These are phyloP conservation scores for Apiotrichum veenhuisii DNA, from an alignment of 1,284 basidiomycete species.

Conservation along the genomic window DNA sequence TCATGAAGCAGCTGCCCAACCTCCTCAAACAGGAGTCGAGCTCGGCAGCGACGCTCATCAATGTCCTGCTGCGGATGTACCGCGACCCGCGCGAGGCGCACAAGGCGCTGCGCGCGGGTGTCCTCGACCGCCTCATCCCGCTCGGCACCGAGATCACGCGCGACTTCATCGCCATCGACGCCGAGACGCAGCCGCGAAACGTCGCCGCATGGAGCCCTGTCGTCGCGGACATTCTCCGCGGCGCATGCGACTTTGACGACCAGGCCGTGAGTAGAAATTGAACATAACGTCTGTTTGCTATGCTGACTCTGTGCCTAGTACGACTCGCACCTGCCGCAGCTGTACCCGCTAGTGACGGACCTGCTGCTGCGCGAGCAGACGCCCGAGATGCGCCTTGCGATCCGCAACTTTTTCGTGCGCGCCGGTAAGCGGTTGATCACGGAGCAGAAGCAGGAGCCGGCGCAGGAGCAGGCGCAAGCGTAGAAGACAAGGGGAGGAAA, in stretches of 20 bases:
- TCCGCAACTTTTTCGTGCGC: slow-evolving; percentile 68
- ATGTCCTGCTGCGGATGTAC: slow-evolving; percentile 90
- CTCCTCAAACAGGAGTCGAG: slow-evolving; percentile 97
- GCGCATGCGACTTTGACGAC: slow-evolving; percentile 83
- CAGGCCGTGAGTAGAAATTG: slow-evolving; percentile 63
- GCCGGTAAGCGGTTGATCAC: slow-evolving; percentile 27
- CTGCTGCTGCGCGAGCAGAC: slow-evolving; percentile 74
- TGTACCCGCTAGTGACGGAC: slow-evolving; percentile 81
- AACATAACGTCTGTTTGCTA: not conserved
- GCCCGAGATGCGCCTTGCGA: slow-evolving; percentile 70
- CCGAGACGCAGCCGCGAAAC: slow-evolving; percentile 91
- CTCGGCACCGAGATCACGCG: slow-evolving; percentile 85
- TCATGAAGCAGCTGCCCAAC: slow-evolving; percentile 99
- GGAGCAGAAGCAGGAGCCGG: not conserved
- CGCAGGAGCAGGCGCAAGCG: not conserved
- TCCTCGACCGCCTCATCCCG: slow-evolving; percentile 86
- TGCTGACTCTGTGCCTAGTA: slow-evolving; percentile 59
- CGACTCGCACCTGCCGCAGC: slow-evolving; percentile 70
- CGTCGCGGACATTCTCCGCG: slow-evolving; percentile 85
- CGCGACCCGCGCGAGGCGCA: slow-evolving; percentile 83
- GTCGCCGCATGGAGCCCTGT: slow-evolving; percentile 98
- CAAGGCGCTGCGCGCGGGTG: slow-evolving; percentile 71
- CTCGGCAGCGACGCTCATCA: slow-evolving; percentile 90
- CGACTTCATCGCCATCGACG: slow-evolving; percentile 84
- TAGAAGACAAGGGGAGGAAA: too few relatives aligned